Percentiles rank a stretch among this genome's conserved stretches.
phyloP scores from a whole-genome alignment of 495 filamentous ascomycete species.

The Penicillium herquei region DNA sequence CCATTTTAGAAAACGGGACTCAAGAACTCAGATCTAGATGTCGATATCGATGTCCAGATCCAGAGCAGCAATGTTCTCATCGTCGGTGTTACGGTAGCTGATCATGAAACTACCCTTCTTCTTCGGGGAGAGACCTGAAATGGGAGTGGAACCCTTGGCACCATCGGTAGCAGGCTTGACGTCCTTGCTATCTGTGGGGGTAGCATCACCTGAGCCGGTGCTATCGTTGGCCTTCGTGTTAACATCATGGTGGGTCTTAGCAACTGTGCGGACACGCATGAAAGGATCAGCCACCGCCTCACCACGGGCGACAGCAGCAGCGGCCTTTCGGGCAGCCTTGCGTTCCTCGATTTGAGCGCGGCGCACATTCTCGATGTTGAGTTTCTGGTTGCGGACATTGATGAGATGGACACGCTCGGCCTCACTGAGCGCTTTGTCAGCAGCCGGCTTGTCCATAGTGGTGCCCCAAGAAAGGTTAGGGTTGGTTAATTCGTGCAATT shows the following conservation, averaged over 20 bases:
- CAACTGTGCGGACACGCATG: conserved; percentile 58
- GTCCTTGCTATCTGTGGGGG: conserved; percentile 26
- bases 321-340: conserved; percentile 56
- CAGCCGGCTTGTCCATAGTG: conserved; percentile 46
- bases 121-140: conserved; percentile 44
- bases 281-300: conserved; percentile 53
- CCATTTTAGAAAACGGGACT: too few relatives aligned
- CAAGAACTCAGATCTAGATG: conserved; percentile 40
- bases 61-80: conserved; percentile 78
- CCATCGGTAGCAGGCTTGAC: conserved; percentile 47
- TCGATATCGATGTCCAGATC: conserved; percentile 82
- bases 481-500: conserved; percentile 64
- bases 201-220: conserved; percentile 31
- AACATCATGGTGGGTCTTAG: conserved; percentile 62
- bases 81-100: conserved; percentile 71
- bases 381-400: conserved; percentile 75
- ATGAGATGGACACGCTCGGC: conserved; percentile 74
- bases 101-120: conserved; percentile 63
- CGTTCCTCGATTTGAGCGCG: conserved; percentile 81
- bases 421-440: conserved; percentile 46
- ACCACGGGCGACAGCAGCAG: conserved; percentile 55
- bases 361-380: conserved; percentile 77
- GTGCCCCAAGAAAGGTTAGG: conserved; percentile 70
- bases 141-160: conserved; percentile 38
- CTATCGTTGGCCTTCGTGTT: conserved; percentile 28